Conservation (phyloP, 2,329 filamentous ascomycete species). For the Aspergillus caelatus region DNA sequence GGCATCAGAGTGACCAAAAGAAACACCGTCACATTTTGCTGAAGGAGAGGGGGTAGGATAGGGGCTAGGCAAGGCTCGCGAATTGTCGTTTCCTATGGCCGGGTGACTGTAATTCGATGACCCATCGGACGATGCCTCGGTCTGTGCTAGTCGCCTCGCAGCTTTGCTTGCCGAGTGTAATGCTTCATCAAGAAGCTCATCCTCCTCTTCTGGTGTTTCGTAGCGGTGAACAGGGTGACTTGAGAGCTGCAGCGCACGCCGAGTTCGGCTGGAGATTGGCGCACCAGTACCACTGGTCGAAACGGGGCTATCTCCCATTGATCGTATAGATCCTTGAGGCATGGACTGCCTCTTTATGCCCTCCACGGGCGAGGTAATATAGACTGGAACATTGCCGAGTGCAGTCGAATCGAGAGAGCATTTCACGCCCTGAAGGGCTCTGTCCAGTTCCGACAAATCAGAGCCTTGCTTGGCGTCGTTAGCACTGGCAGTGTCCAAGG, state of each 20-base stretch:
- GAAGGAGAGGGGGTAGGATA: slow-evolving; percentile 77
- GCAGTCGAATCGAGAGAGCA: slow-evolving; percentile 57
- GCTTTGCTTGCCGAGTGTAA: slow-evolving; percentile 75
- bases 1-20: slow-evolving; percentile 64
- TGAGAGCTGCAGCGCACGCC: slow-evolving; percentile 72
- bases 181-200: slow-evolving; percentile 90
- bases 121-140: slow-evolving; percentile 33
- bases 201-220: slow-evolving; percentile 93
- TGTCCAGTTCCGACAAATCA: slow-evolving; percentile 63
- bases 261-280: slow-evolving; percentile 77
- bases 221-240: slow-evolving; percentile 78
- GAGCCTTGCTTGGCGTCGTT: slow-evolving; percentile 50
- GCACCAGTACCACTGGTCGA: slow-evolving; percentile 29
- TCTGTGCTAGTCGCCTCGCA: slow-evolving; percentile 68
- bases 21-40: slow-evolving; percentile 75
- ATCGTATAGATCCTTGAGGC: slow-evolving; percentile 37
- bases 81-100: slow-evolving; percentile 30
- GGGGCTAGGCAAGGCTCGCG: slow-evolving; percentile 47
- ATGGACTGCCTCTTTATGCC: slow-evolving; percentile 43
- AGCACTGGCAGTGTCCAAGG: slow-evolving; percentile 64
- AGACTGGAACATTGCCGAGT: slow-evolving; percentile 41
- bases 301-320: slow-evolving; percentile 31
- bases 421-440: slow-evolving; percentile 62
- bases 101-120: slow-evolving; percentile 61
- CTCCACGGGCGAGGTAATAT: slow-evolving; percentile 36